phyloP scores from a whole-genome alignment of 805 yeast genomes.

The Metschnikowia bowlesiae region DNA sequence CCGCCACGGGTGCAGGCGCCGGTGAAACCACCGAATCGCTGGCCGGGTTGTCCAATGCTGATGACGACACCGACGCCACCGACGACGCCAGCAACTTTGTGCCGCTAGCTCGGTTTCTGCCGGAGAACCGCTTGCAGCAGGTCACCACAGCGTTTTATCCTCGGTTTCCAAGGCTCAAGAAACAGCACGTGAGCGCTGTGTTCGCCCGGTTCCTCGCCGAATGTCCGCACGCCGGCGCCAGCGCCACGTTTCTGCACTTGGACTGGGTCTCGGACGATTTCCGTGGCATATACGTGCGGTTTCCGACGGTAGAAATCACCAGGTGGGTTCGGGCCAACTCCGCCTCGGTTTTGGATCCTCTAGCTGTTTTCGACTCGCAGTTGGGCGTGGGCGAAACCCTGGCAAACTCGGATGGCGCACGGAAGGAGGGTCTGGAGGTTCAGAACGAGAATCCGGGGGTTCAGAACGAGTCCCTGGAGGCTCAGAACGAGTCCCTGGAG shows the following conservation, averaged over 20 bases:
- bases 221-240: slow-evolving; percentile 3
- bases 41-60: background rate
- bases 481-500: too few relatives aligned
- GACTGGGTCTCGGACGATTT: slow-evolving; percentile 23
- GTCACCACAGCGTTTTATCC: slow-evolving; percentile 28
- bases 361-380: slow-evolving; percentile 10
- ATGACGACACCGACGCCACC: slow-evolving; percentile 10
- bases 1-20: too few relatives aligned
- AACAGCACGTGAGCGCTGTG: slow-evolving; percentile 29
- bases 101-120: slow-evolving; percentile 26
- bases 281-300: slow-evolving; percentile 34
- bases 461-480: background rate
- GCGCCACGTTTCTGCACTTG: slow-evolving; percentile 33
- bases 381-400: background rate
- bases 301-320: slow-evolving; percentile 16
- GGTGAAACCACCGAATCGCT: background rate
- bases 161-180: slow-evolving; percentile 30
- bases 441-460: too few relatives aligned
- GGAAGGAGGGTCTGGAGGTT: background rate
- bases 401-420: background rate
- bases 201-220: slow-evolving; percentile 19
- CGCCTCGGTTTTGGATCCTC: background rate
- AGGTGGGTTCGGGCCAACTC: slow-evolving; percentile 12
- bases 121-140: slow-evolving; percentile 34
- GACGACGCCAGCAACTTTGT: slow-evolving; percentile 19